These are phyloP conservation scores for Escallonia herrerae DNA, from an alignment of 129 eudicot species.

Conservation along the genomic window DNA sequence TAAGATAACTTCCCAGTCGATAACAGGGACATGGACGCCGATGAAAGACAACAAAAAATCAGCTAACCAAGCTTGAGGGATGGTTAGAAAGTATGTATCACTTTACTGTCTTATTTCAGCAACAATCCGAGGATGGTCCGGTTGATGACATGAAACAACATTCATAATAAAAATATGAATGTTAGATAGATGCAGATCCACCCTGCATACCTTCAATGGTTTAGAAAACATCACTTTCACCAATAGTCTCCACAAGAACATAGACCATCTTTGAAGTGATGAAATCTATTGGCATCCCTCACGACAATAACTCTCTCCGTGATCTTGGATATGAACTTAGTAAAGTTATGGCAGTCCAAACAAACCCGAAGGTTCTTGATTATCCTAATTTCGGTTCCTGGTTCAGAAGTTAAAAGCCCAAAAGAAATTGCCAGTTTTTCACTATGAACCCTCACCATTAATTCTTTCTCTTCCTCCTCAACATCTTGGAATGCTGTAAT, in stretches of 20 bases:
- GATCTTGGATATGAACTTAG: conserved; percentile 69
- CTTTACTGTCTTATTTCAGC: neutral
- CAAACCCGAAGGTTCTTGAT: conserved; percentile 92
- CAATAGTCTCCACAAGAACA: conserved; percentile 98
- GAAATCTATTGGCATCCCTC: conserved; percentile 95
- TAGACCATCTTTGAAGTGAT: conserved; percentile 76
- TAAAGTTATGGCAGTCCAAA: conserved; percentile 85
- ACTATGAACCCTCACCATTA: conserved; percentile 92
- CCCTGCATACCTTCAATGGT: neutral
- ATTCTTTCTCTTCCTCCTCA: conserved; percentile 97
- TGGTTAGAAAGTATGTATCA: no score
- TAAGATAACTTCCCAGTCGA: no score
- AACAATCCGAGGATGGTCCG: neutral
- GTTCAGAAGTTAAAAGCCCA: conserved; percentile 62
- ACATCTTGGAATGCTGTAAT: conserved; percentile 87
- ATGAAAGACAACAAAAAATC: neutral
- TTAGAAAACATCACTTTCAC: conserved; percentile 27
- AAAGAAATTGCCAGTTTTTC: conserved; percentile 89
- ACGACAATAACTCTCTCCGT: conserved; percentile 71
- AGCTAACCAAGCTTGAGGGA: neutral
- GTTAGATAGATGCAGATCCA: neutral
- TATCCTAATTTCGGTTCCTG: conserved; percentile 70
- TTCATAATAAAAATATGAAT: neutral
- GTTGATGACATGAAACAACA: neutral
- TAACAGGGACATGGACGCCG: no score